Conservation (phyloP, 176 grass and related monocot genomes). For the Hsuehochloa calcarea region DNA sequence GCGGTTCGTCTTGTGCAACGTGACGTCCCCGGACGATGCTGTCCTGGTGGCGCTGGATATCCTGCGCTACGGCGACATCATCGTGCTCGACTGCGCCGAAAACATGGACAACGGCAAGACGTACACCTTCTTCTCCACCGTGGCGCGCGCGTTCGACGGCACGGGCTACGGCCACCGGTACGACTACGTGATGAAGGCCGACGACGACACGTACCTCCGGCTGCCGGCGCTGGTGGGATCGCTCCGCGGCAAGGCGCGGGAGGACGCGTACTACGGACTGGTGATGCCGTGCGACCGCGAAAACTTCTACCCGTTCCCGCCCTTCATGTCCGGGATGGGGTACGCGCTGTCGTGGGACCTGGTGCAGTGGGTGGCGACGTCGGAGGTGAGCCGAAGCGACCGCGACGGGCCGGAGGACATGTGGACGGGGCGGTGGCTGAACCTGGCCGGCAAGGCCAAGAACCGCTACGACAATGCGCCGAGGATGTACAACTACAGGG, state of each 20-base stretch:
- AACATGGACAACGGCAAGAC: conserved; percentile 89
- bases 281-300: conserved; percentile 68
- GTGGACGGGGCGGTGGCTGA: conserved; percentile 74
- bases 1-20: conserved; percentile 77
- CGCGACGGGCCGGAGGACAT: conserved; percentile 59
- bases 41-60: conserved; percentile 59
- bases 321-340: conserved; percentile 86
- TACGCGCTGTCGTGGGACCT: conserved; percentile 87
- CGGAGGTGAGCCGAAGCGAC: conserved; percentile 48
- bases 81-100: conserved; percentile 67
- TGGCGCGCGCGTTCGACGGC: conserved; percentile 28
- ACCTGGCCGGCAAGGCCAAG: conserved; percentile 64
- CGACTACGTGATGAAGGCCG: conserved; percentile 85
- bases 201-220: conserved; percentile 74
- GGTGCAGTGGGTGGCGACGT: conserved; percentile 53
- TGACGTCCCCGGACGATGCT: conserved; percentile 52
- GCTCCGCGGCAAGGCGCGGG: conserved; percentile 35
- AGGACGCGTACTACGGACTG: conserved; percentile 67
- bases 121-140: conserved; percentile 58
- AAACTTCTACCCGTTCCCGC: conserved; percentile 71
- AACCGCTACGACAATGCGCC: conserved; percentile 61
- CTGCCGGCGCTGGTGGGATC: conserved; percentile 42
- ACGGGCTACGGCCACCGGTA: neutral
- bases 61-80: conserved; percentile 51
- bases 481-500: conserved; percentile 77